Conservation (phyloP, 1,284 basidiomycete species). For the Tilletia indica region DNA sequence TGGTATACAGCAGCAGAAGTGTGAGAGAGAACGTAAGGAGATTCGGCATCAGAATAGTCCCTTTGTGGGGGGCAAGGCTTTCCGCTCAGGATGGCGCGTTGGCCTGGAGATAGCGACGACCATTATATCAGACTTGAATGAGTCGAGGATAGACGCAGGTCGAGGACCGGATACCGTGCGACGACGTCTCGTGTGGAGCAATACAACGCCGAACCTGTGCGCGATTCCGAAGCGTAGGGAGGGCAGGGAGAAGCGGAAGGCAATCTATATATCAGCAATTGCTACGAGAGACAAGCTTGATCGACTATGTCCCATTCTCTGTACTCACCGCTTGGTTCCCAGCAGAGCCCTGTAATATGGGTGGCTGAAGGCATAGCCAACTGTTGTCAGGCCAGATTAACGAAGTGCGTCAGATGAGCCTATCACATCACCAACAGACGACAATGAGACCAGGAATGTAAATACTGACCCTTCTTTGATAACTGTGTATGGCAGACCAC, state of each 20-base stretch:
- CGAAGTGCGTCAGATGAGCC: no score
- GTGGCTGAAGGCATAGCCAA: neutral
- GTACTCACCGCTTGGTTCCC: constrained; percentile 32
- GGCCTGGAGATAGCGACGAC: no score
- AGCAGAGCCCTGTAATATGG: constrained; percentile 40
- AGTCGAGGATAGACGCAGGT: constrained; percentile 20
- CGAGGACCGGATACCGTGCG: constrained; percentile 29
- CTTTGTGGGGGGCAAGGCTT: no score
- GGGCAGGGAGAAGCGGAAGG: no score
- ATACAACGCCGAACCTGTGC: constrained; percentile 30
- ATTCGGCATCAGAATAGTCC: no score
- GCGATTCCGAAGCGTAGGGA: neutral
- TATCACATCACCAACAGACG: no score
- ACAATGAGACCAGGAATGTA: neutral
- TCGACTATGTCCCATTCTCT: neutral
- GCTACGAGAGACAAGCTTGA: neutral
- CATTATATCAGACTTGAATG: constrained; percentile 20
- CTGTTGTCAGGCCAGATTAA: neutral
- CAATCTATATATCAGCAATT: no score
- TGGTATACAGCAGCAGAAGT: no score
- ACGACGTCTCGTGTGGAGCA: constrained; percentile 32
- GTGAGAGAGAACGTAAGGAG: no score
- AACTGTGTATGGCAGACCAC: neutral
- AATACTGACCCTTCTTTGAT: constrained; percentile 4
- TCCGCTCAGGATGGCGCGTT: no score